Conservation (phyloP, 805 yeast genomes). For the Starmera amethionina region DNA sequence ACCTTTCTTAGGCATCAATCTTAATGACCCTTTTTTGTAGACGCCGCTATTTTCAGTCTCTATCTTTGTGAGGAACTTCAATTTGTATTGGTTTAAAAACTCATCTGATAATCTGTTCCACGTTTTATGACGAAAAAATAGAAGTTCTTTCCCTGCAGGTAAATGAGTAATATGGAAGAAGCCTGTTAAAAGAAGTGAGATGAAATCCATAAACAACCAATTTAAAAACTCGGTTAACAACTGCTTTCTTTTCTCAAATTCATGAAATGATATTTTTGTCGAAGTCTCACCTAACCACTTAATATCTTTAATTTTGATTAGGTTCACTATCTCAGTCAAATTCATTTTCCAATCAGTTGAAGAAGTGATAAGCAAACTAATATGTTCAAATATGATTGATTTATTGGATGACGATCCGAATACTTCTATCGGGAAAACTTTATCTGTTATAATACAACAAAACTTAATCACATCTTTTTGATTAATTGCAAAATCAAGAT, state of each 20-base stretch:
- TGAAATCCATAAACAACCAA: constrained; percentile 47
- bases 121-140: constrained; percentile 45
- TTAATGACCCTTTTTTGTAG: constrained; percentile 21
- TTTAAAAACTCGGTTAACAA: constrained; percentile 32
- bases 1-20: constrained; percentile 49
- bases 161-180: constrained; percentile 64
- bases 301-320: constrained; percentile 34
- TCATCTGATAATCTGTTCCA: constrained; percentile 41
- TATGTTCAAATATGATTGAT: constrained; percentile 22
- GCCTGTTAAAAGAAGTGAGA: constrained; percentile 36
- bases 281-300: constrained; percentile 40
- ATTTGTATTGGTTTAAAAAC: constrained; percentile 34
- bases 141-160: constrained; percentile 27
- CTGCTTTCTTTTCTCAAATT: constrained; percentile 25
- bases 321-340: constrained; percentile 22
- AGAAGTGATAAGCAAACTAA: constrained; percentile 29
- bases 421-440: constrained; percentile 37
- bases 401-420: constrained; percentile 49
- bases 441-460: constrained; percentile 31
- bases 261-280: constrained; percentile 28
- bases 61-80: constrained; percentile 21
- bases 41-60: too few relatives aligned
- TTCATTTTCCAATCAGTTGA: constrained; percentile 27
- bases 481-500: constrained; percentile 24
- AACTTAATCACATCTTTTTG: constrained; percentile 30